Conservation (phyloP, 2,329 filamentous ascomycete genomes). For the Chaetomiaceae sp. region DNA sequence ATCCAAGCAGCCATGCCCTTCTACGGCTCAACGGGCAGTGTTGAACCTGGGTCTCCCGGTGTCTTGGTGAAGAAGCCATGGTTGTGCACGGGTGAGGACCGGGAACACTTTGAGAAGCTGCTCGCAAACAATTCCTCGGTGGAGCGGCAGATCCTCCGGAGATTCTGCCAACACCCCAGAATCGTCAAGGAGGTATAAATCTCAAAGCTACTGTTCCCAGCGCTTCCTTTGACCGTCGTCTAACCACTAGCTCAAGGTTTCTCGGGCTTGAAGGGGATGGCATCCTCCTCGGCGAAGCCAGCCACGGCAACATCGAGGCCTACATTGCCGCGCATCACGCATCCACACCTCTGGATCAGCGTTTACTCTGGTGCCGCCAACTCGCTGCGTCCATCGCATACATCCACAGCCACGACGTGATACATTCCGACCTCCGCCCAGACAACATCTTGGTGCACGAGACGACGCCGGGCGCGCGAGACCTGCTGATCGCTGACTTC, state of each 20-base stretch:
- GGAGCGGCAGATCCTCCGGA: not conserved
- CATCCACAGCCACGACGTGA: conserved; percentile 1
- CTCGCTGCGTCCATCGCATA: not conserved
- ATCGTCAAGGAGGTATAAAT: not conserved
- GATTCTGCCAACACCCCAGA: not conserved
- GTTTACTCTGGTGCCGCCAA: not conserved
- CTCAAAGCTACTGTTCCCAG: not conserved
- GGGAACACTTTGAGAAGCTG: not conserved
- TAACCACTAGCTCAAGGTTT: not conserved
- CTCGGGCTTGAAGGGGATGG: not conserved
- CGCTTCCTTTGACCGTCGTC: not conserved
- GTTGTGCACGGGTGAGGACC: no score
- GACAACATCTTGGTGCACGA: not conserved
- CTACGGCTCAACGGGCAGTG: not conserved
- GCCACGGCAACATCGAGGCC: not conserved
- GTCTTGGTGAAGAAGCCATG: not conserved
- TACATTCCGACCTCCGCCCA: not conserved
- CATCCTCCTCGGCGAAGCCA: conserved; percentile 1
- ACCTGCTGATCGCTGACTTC: not conserved
- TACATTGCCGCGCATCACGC: not conserved
- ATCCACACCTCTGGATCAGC: not conserved
- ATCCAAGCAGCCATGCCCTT: not conserved
- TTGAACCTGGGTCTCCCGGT: not conserved
- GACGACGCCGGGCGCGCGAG: not conserved
- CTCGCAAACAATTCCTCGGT: not conserved